Evolutionary conservation across 495 filamentous ascomycete species (phyloP), one percentile per base, ranked within the genome.

Genomic region (Elasticomyces elasticus): DNA sequence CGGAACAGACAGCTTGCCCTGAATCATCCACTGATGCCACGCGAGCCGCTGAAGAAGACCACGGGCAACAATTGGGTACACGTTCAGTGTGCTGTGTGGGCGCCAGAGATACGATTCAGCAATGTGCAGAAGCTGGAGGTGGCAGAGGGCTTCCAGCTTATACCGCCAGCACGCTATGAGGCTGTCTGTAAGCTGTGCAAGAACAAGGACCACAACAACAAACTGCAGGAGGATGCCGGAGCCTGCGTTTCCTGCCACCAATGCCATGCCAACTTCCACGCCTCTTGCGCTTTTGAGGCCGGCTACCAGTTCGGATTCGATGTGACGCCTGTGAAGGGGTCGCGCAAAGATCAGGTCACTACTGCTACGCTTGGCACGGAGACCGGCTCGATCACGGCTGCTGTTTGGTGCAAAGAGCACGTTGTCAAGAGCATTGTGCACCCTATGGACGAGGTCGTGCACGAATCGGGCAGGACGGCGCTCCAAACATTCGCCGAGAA

Each of bases 11-110:
- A 99, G 66, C 80, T 86, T 62, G 83, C 88, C 24, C 74, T 79
- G 63, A 86, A 84, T 54, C 84, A 88, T 44, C 90, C 94, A 3
- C 69, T 84, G 22, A 78, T 85, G 61, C 92, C 92, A 25, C 86
- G 94, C 17, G 92, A 97, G 61, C 83, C 92, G 2, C 69, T 99
- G 49, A 99, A 99, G 72, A 77, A 86, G 26, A 99, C 92, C 0
- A 80, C 83, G 9, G 85, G 87, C 53, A 96, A 96, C 68, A 96
- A 97, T 62, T 99, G 92, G 92, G 86, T 94, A n/a, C 92, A 99
- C 64, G 87, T 96, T 25, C 78, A 82, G 38, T 99, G 92, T 62
- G 89, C 92, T 4, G 73, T 96, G 27, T 96, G 84, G 82, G 87
- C 83, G 10, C 86, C 89, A 0, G 92, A 96, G 63, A 81, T 95